Evolutionary conservation across 768 basidiomycete genomes (phyloP).

Genomic region (Dacryopinax primogenitus): DNA sequence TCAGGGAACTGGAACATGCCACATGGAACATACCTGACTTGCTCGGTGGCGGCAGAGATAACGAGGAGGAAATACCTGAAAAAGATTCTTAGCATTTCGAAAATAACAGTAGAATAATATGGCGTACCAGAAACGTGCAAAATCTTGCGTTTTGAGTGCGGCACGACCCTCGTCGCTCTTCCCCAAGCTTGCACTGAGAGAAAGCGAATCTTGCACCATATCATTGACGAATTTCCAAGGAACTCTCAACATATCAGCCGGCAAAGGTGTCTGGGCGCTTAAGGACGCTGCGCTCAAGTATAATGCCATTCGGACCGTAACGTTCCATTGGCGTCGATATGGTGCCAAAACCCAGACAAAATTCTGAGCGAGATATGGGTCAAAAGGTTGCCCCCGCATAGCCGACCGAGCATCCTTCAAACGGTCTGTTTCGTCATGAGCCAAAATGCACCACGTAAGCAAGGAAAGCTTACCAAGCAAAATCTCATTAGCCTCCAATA

Average conservation of each 20-base stretch:
- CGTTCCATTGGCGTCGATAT: slow-evolving; percentile 18
- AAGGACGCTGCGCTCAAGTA: slow-evolving; percentile 20
- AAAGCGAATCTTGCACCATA: slow-evolving; percentile 19
- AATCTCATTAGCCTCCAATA: slow-evolving; percentile 21
- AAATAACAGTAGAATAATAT: background rate
- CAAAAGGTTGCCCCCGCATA: slow-evolving; percentile 16
- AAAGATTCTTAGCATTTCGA: background rate
- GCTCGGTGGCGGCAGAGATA: background rate
- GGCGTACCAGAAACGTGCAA: background rate
- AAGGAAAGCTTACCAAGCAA: slow-evolving; percentile 14
- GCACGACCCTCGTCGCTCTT: slow-evolving; percentile 17
- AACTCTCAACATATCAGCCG: slow-evolving; percentile 15
- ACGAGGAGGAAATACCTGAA: background rate
- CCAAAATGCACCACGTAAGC: background rate
- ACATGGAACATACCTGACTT: background rate
- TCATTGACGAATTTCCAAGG: slow-evolving; percentile 10
- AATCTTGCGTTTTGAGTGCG: background rate
- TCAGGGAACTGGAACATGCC: background rate
- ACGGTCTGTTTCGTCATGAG: slow-evolving; percentile 9
- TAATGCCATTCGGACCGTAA: slow-evolving; percentile 15
- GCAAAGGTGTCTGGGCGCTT: slow-evolving; percentile 20
- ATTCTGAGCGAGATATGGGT: slow-evolving; percentile 15
- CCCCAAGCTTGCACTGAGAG: slow-evolving; percentile 18
- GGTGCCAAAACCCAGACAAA: slow-evolving; percentile 18
- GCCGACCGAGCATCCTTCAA: slow-evolving; percentile 17